Conservation (phyloP, 495 filamentous ascomycete species). For the Bacidia gigantensis region DNA sequence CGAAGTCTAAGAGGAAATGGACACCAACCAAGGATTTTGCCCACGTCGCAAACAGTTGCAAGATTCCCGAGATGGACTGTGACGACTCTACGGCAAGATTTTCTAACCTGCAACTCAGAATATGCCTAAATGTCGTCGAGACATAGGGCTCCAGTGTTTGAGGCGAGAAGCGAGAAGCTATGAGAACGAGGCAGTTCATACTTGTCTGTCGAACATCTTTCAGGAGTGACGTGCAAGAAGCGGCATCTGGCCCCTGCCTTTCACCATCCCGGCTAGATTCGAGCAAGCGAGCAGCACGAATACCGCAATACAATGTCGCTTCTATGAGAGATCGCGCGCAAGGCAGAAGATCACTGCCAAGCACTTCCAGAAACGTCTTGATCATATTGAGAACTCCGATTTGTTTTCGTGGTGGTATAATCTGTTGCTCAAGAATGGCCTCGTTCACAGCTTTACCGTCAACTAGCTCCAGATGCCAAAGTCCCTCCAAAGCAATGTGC, state of each 20-base stretch:
- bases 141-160: constrained; percentile 62
- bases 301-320: constrained; percentile 63
- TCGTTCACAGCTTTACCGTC: constrained; percentile 37
- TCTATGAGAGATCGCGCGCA: constrained; percentile 53
- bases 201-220: constrained; percentile 59
- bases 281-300: constrained; percentile 47
- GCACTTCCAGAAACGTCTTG: constrained; percentile 69
- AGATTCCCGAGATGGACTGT: constrained; percentile 70
- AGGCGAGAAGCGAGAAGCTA: constrained; percentile 55
- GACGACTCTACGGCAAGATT: constrained; percentile 77
- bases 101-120: constrained; percentile 62
- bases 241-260: constrained; percentile 1
- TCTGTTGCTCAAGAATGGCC: constrained; percentile 34
- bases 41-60: constrained; percentile 73
- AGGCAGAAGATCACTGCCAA: constrained; percentile 51
- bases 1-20: constrained; percentile 50
- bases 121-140: constrained; percentile 51
- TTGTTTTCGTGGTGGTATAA: constrained; percentile 59
- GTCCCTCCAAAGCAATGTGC: constrained; percentile 61
- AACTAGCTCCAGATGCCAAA: constrained; percentile 43
- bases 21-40: constrained; percentile 50
- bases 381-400: constrained; percentile 82
- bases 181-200: constrained; percentile 61
- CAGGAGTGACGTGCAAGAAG: constrained; percentile 27
- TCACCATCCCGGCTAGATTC: constrained; percentile 28